Conservation (phyloP, 2,329 filamentous ascomycete genomes). For the Colletotrichum melonis region DNA sequence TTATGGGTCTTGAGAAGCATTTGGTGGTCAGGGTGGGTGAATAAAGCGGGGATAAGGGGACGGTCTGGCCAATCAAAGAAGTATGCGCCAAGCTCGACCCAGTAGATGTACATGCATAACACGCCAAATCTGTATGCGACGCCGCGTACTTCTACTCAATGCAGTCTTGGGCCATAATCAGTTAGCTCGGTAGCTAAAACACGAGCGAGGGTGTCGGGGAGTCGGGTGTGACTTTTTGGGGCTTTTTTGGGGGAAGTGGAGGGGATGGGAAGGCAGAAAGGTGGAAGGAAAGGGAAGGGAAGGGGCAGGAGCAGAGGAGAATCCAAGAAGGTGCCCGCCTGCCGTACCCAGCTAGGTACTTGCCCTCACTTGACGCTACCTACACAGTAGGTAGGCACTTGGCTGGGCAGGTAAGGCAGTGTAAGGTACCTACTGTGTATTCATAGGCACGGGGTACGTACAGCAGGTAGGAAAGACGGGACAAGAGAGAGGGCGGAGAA, state of each 20-base stretch:
- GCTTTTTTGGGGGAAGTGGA: conserved; percentile 6
- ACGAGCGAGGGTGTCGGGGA: conserved; percentile 31
- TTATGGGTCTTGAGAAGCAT: conserved; percentile 13
- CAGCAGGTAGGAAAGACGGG: neutral
- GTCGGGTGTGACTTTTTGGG: conserved; percentile 16
- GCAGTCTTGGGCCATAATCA: conserved; percentile 11
- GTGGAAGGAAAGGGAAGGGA: neutral
- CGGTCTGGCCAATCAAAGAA: conserved; percentile 24
- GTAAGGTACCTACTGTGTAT: neutral
- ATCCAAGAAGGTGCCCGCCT: neutral
- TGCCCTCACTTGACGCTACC: too few species aligned
- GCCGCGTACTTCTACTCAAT: conserved; percentile 28
- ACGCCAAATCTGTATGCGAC: conserved; percentile 21
- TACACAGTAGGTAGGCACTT: too few species aligned
- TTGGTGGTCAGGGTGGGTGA: conserved; percentile 15
- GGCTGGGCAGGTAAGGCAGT: neutral
- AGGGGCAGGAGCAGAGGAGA: neutral
- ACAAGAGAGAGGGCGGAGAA: too few species aligned
- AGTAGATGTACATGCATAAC: conserved; percentile 32
- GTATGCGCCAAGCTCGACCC: neutral
- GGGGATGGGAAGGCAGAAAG: neutral
- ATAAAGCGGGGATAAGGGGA: conserved; percentile 32
- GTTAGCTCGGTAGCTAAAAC: conserved; percentile 29
- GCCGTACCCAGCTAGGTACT: too few species aligned
- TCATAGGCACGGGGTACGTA: too few species aligned